These are phyloP conservation scores for Fusarium scirpi DNA, from an alignment of 2,329 filamentous ascomycete species.

Conservation along the genomic window DNA sequence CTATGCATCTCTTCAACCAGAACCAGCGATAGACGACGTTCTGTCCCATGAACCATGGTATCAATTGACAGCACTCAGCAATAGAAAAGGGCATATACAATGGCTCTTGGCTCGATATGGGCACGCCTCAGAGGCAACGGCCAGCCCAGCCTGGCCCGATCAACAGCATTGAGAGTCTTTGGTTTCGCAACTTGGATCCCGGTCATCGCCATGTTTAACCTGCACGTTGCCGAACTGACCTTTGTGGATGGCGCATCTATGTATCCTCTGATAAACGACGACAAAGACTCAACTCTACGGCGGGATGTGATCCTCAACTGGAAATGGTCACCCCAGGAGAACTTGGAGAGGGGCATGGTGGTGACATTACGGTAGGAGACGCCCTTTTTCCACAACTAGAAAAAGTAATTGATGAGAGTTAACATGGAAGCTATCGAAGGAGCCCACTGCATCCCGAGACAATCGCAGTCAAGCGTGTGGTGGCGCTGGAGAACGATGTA, in stretches of 20 bases:
- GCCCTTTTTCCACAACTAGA: background rate
- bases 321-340: slow-evolving; percentile 69
- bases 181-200: slow-evolving; percentile 72
- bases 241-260: slow-evolving; percentile 75
- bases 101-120: slow-evolving; percentile 56
- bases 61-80: background rate
- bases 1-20: slow-evolving; percentile 12
- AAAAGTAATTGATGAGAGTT: slow-evolving; percentile 5
- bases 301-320: slow-evolving; percentile 69
- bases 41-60: slow-evolving; percentile 21
- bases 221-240: slow-evolving; percentile 69
- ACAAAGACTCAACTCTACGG: slow-evolving; percentile 66
- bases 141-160: slow-evolving; percentile 43
- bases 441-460: slow-evolving; percentile 78
- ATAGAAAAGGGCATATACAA: slow-evolving; percentile 34
- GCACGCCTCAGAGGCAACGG: slow-evolving; percentile 46
- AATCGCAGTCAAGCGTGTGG: slow-evolving; percentile 82
- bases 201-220: slow-evolving; percentile 70
- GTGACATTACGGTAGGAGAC: slow-evolving; percentile 74
- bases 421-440: slow-evolving; percentile 55
- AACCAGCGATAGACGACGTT: slow-evolving; percentile 8
- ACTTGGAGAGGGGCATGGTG: slow-evolving; percentile 77
- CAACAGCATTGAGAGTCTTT: slow-evolving; percentile 61
- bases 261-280: slow-evolving; percentile 80
- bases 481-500: slow-evolving; percentile 83